Evolutionary conservation across 495 filamentous ascomycete species (phyloP).

Genomic region (Oidiodendron maius): DNA sequence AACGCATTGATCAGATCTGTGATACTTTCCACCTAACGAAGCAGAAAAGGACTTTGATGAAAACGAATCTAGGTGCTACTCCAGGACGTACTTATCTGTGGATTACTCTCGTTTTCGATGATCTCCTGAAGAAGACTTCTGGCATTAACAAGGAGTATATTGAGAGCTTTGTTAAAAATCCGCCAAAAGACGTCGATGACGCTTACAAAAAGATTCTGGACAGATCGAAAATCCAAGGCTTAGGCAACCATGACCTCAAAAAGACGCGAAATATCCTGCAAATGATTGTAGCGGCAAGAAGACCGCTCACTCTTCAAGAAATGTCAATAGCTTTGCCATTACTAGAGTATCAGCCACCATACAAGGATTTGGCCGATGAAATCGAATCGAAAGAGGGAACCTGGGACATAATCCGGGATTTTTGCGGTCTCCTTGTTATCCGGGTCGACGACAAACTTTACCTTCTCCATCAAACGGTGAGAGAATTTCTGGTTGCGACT

Average conservation of each 20-base stretch:
- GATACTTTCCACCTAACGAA: neutral
- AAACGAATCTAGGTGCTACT: conserved; percentile 1
- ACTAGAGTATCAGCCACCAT: conserved; percentile 14
- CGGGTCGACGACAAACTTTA: conserved; percentile 31
- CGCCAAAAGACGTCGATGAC: conserved; percentile 29
- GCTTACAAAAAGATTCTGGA: conserved; percentile 36
- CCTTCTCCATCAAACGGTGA: conserved; percentile 40
- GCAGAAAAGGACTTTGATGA: conserved; percentile 1
- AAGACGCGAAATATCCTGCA: conserved; percentile 30
- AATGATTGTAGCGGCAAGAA: conserved; percentile 31
- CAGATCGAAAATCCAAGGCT: conserved; percentile 2
- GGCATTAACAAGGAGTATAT: conserved; percentile 21
- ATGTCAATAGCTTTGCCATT: conserved; percentile 32
- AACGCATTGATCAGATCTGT: conserved; percentile 4
- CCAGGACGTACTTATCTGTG: conserved; percentile 35
- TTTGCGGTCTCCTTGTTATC: conserved; percentile 36
- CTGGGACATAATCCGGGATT: conserved; percentile 21
- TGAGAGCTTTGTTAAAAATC: conserved; percentile 11
- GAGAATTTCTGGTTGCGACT: conserved; percentile 28
- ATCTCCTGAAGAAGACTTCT: conserved; percentile 10
- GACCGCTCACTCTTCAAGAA: conserved; percentile 34
- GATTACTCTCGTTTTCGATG: conserved; percentile 24
- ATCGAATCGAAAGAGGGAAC: conserved; percentile 22
- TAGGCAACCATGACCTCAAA: conserved; percentile 17
- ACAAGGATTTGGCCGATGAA: conserved; percentile 8